Conservation (phyloP, 345 rosid species). For the Lumnitzera racemosa region DNA sequence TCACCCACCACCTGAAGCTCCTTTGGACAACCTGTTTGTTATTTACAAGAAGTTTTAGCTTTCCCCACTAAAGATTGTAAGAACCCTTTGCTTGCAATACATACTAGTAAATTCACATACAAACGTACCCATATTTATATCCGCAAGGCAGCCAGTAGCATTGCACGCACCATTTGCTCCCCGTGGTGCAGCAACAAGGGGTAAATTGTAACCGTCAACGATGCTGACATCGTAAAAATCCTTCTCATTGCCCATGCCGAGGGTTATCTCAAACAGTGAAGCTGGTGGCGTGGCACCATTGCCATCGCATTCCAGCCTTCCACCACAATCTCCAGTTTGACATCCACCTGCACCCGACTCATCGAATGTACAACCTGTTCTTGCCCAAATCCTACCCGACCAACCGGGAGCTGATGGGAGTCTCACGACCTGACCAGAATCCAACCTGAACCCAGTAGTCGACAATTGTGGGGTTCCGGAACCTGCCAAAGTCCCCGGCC, state of each 20-base stretch:
- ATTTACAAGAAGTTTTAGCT: not conserved
- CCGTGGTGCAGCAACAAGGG: conserved; percentile 59
- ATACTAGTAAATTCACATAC: too few relatives aligned
- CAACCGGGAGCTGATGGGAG: conserved; percentile 63
- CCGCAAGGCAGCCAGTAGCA: conserved; percentile 68
- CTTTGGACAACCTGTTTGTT: conserved; percentile 60
- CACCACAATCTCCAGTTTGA: conserved; percentile 77
- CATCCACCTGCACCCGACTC: conserved; percentile 53
- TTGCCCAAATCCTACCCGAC: conserved; percentile 93
- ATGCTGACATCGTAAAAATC: conserved; percentile 80
- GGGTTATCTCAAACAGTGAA: conserved; percentile 79
- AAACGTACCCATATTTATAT: conserved; percentile 51
- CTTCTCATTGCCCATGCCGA: conserved; percentile 39
- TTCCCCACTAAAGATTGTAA: too few relatives aligned
- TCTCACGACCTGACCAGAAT: conserved; percentile 45
- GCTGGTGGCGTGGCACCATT: conserved; percentile 73
- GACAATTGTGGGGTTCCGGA: conserved; percentile 68
- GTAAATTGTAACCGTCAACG: conserved; percentile 84
- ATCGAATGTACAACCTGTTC: conserved; percentile 76
- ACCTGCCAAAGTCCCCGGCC: conserved; percentile 86
- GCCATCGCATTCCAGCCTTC: conserved; percentile 70
- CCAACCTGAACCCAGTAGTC: conserved; percentile 58
- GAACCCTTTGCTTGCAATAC: too few relatives aligned
- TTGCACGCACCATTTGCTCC: conserved; percentile 64
- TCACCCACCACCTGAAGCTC: conserved; percentile 84